Evolutionary conservation across 2,329 filamentous ascomycete genomes (phyloP), one percentile per base, ranked within the genome.

Genomic region (Exophiala phaeomuriformis): DNA sequence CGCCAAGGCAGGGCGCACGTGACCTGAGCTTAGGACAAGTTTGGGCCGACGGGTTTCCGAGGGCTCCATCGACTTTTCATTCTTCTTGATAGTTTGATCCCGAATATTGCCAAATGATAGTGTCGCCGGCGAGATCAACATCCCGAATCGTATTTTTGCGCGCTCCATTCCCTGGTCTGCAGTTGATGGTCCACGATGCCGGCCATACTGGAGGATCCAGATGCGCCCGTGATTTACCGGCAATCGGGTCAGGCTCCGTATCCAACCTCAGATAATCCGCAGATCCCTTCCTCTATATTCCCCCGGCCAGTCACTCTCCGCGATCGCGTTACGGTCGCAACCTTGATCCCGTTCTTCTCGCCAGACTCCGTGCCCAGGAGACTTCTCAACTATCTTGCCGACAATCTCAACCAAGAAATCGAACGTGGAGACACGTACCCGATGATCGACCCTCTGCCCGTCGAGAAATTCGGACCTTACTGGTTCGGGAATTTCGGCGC

Each of bases 401-500:
- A 89, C 65, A 85, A 93, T 71, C 79, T 95, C 64, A 91, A 90
- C 68, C 85, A 87, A 70, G 90, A 95, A 70, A 93, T 95, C 65
- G 88, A 93, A 65, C 87, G 88, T 69, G 90, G 90, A 52, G 89
- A 95, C 68, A 94, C 90, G 1, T 95, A 95, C 69, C 88, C 90
- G 27, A 91, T 94, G 86, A 81, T 85, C 63, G 84, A 90, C 49
- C 76, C 83, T 12, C 81, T 95, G 70, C 75, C 84, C 3, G 73
- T 85, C n/a, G 82, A 86, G 19, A 80, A 78, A 58, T 95, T 95
- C 66, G 84, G 83, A 6, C 75, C 80, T 49, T 93, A 94, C 72
- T 95, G 90, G 90, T 91, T 95, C 68, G 86, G 88, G 65, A 89
- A 90, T 69, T 95, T 95, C 66, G 88, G 82, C 44, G 88, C 87